Evolutionary conservation across 257 asterid genomes (phyloP), one percentile per base, ranked within the genome.

Genomic region (Henckelia pumila): DNA sequence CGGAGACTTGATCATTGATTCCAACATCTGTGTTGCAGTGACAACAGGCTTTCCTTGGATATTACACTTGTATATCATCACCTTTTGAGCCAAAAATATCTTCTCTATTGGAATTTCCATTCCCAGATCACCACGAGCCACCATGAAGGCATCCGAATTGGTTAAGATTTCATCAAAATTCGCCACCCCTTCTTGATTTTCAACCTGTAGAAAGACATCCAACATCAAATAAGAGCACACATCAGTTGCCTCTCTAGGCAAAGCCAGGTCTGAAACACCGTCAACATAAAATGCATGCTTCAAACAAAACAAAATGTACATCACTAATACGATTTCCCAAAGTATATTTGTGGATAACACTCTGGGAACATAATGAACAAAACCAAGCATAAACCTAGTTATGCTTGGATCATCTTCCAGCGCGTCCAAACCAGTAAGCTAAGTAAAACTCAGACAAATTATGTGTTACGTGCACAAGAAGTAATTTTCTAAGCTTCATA

Each of bases 141-240:
- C 97, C 97, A 89, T 89, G 79, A 89, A 89, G 62, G 97, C 97
- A 73, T 89, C 97, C 5, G 97, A 82, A 62, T 90, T 84, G 22
- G 89, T 86, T 59, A 89, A 82, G 67, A 89, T 89, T 2, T 89
- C 97, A 65, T 89, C 94, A 47, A 89, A 89, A 72, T 89, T 89
- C 8, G 95, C 97, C 73, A 89, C 97, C 64, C 97, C 97, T 81
- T 89, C 97, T 81, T 89, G 97, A 69, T 90, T 90, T 69, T 90
- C 97, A 33, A 90, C 95, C 96, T 89, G 68, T 47, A 13, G 52
- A 47, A 47, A 47, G 21, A 14, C 55, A 47, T 21, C 55, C 55
- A 47, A 47, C 3, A 13, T 13, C 5, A 9, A 37, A 37, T 37
- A 37, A 37, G 17, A 37, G 19, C 52, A 40, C 52, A 40, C 1